Evolutionary conservation across 441 rosid species (phyloP).

Genomic region (Gossypium schwendimanii): DNA sequence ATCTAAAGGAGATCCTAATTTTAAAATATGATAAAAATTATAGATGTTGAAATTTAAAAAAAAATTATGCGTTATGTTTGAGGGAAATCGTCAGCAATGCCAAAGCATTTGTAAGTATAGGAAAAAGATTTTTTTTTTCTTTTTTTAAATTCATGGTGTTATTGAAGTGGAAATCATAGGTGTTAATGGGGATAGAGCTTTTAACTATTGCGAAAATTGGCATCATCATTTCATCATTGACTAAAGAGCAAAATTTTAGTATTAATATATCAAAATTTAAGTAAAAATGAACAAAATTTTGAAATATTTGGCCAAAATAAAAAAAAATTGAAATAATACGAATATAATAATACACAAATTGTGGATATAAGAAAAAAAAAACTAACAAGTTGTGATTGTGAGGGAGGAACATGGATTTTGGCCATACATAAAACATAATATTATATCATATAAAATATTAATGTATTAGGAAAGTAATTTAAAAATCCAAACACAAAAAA

Average conservation of each 20-base stretch:
- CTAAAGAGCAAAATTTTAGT: not conserved
- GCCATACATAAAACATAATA: not conserved
- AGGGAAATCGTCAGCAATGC: constrained; percentile 22
- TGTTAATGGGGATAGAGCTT: constrained; percentile 10
- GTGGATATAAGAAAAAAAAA: not conserved
- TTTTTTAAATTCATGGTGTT: too few relatives aligned
- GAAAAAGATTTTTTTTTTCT: not conserved
- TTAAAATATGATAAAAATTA: too few relatives aligned
- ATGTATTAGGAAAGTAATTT: too few relatives aligned
- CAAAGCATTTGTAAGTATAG: constrained; percentile 12
- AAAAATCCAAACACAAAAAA: not conserved
- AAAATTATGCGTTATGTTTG: not conserved
- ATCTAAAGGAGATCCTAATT: too few relatives aligned
- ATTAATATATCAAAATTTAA: not conserved
- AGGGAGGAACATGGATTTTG: too few relatives aligned
- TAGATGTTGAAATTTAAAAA: too few relatives aligned
- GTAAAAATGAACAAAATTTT: not conserved
- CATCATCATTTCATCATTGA: constrained; percentile 9
- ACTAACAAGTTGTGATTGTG: not conserved
- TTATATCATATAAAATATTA: too few relatives aligned
- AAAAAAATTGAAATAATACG: not conserved
- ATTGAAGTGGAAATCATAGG: constrained; percentile 17
- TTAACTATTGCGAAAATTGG: not conserved
- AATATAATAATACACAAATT: not conserved
- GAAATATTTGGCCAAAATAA: not conserved